Percentiles rank a stretch among this genome's conserved stretches.
These are phyloP conservation scores for Globomyces pollinis-pini DNA, from an alignment of 192 early-diverging fungal species.

Conservation along the genomic window DNA sequence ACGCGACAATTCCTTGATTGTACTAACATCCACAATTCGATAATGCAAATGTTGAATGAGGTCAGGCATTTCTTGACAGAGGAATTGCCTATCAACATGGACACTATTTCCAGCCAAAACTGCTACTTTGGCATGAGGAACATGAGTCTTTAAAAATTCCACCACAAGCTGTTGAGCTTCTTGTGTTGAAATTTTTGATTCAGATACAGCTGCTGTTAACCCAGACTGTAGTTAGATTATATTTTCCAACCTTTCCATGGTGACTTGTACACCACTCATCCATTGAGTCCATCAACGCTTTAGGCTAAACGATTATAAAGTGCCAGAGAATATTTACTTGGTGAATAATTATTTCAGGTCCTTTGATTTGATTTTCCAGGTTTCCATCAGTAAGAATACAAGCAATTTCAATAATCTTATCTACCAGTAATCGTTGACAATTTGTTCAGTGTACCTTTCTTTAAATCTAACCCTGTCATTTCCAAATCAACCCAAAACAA, in stretches of 20 bases:
- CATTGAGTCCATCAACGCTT: constrained; percentile 77
- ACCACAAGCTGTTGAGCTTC: constrained; percentile 69
- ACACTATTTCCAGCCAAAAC: constrained; percentile 90
- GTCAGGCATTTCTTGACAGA: constrained; percentile 71
- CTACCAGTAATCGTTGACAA: too few relatives aligned
- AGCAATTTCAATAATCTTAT: constrained; percentile 80
- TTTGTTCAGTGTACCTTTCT: too few relatives aligned
- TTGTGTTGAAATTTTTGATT: constrained; percentile 52
- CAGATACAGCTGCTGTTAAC: constrained; percentile 65
- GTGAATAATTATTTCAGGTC: constrained; percentile 64
- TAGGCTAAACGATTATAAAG: constrained; percentile 17
- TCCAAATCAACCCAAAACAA: constrained; percentile 81
- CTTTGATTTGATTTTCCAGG: constrained; percentile 13
- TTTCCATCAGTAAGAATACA: constrained; percentile 65
- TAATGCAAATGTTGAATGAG: constrained; percentile 75
- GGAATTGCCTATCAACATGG: constrained; percentile 81
- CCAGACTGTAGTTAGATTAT: constrained; percentile 44
- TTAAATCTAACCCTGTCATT: constrained; percentile 70
- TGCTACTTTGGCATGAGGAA: constrained; percentile 48
- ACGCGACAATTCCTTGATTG: constrained; percentile 76
- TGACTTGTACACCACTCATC: constrained; percentile 81
- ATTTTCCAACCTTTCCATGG: constrained; percentile 65
- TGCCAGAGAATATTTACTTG: constrained; percentile 35
- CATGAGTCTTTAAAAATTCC: constrained; percentile 64
- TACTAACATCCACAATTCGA: constrained; percentile 77